phyloP scores from a whole-genome alignment of 1,284 basidiomycete genomes.

The Trametes sp. region DNA sequence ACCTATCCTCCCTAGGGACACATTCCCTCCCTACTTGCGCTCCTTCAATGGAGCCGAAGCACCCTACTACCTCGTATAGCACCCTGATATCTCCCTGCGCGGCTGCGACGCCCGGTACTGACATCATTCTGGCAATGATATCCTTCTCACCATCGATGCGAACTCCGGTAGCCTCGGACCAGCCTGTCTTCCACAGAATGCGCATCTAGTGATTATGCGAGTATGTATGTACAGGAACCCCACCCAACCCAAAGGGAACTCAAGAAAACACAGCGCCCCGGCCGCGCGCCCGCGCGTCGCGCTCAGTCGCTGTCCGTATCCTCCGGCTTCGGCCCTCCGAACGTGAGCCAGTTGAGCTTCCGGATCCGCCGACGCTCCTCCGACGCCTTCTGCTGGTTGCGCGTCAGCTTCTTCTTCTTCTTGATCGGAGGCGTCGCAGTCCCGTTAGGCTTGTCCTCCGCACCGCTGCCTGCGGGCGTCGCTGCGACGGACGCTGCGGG shows the following conservation, averaged over 20 bases:
- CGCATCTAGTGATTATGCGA: conserved; percentile 3
- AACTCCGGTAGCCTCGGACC: conserved; percentile 3
- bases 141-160: background rate
- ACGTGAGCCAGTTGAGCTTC: conserved; percentile 86
- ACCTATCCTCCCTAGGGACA: background rate
- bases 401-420: conserved; percentile 93
- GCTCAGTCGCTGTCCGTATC: conserved; percentile 65
- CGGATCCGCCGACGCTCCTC: conserved; percentile 83
- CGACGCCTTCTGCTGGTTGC: conserved; percentile 90
- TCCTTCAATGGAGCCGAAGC: conserved; percentile 10
- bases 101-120: conserved; percentile 14
- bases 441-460: conserved; percentile 59
- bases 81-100: background rate
- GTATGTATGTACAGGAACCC: conserved; percentile 1
- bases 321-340: conserved; percentile 82
- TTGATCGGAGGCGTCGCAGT: conserved; percentile 54
- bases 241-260: background rate
- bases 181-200: background rate
- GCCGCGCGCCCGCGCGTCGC: background rate
- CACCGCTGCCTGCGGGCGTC: conserved; percentile 78
- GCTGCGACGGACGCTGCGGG: conserved; percentile 68
- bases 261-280: background rate
- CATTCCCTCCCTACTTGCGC: conserved; percentile 3
- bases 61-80: conserved; percentile 4
- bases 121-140: conserved; percentile 23